These are phyloP conservation scores for Heterobasidion parviporum DNA, from an alignment of 1,284 basidiomycete species.

Conservation along the genomic window DNA sequence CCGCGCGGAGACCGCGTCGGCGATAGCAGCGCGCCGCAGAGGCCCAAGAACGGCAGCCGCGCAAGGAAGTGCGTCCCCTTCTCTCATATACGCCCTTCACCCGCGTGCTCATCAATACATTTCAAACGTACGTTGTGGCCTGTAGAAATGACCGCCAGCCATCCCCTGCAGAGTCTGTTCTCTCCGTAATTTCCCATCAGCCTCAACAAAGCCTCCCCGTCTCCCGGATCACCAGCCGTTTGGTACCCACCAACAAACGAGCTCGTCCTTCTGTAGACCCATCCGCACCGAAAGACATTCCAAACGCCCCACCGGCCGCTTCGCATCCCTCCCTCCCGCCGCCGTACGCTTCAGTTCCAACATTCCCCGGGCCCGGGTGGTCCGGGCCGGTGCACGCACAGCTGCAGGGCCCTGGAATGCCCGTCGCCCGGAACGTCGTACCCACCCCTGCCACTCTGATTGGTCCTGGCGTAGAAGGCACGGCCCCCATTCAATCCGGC, in stretches of 20 bases:
- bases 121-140: not conserved
- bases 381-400: slow-evolving; percentile 40
- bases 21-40: slow-evolving; percentile 36
- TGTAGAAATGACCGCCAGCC: slow-evolving; percentile 48
- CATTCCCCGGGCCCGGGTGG: slow-evolving; percentile 9
- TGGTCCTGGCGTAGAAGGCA: slow-evolving; percentile 13
- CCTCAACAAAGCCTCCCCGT: slow-evolving; percentile 15
- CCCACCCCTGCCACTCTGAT: slow-evolving; percentile 8
- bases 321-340: slow-evolving; percentile 33
- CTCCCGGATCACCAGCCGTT: slow-evolving; percentile 17
- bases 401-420: slow-evolving; percentile 72
- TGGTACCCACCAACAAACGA: slow-evolving; percentile 17
- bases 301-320: slow-evolving; percentile 27
- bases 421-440: slow-evolving; percentile 41
- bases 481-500: slow-evolving; percentile 30
- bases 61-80: slow-evolving; percentile 24
- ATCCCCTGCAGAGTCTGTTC: slow-evolving; percentile 65
- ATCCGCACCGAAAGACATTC: slow-evolving; percentile 24
- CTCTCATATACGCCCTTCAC: not conserved
- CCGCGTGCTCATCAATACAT: not conserved
- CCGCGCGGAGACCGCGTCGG: slow-evolving; percentile 8
- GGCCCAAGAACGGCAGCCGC: slow-evolving; percentile 26
- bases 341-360: slow-evolving; percentile 21
- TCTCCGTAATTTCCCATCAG: slow-evolving; percentile 56
- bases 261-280: slow-evolving; percentile 9